Percentiles rank a stretch among this genome's conserved stretches.
phyloP scores from a whole-genome alignment of 2,329 filamentous ascomycete species.

The Neoscytalidium dimidiatum region DNA sequence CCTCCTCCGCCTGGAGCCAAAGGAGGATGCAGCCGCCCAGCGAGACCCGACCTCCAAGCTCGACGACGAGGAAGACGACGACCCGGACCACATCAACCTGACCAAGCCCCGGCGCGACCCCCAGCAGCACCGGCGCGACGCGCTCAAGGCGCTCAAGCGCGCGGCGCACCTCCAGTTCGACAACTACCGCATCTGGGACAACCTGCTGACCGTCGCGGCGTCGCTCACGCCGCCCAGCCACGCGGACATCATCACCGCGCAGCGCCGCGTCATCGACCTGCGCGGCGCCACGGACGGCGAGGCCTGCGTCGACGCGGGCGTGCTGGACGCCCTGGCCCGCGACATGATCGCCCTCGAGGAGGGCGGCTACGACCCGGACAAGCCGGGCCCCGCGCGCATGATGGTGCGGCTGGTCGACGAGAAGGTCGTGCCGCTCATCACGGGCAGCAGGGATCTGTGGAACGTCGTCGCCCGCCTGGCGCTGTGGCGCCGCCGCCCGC shows the following conservation, averaged over 20 bases:
- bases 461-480: conserved; percentile 70
- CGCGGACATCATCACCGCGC: conserved; percentile 72
- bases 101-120: conserved; percentile 46
- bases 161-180: conserved; percentile 81
- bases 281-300: conserved; percentile 69
- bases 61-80: conserved; percentile 40
- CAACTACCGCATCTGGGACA: conserved; percentile 95
- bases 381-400: conserved; percentile 58
- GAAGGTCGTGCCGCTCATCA: conserved; percentile 79
- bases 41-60: conserved; percentile 27
- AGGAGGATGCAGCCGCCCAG: conserved; percentile 29
- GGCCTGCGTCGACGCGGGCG: conserved; percentile 71
- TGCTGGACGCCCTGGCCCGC: conserved; percentile 71
- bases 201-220: conserved; percentile 83
- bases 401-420: conserved; percentile 74
- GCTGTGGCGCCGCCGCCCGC: conserved; percentile 70
- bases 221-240: conserved; percentile 75
- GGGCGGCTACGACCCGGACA: conserved; percentile 40
- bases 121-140: conserved; percentile 67
- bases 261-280: conserved; percentile 74
- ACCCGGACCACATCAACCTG: conserved; percentile 22
- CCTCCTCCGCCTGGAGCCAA: conserved; percentile 68
- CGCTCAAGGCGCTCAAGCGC: conserved; percentile 82
- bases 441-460: conserved; percentile 76
- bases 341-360: conserved; percentile 61